Conservation (phyloP, 2,329 filamentous ascomycete genomes). For the Hypoxylon rubiginosum region DNA sequence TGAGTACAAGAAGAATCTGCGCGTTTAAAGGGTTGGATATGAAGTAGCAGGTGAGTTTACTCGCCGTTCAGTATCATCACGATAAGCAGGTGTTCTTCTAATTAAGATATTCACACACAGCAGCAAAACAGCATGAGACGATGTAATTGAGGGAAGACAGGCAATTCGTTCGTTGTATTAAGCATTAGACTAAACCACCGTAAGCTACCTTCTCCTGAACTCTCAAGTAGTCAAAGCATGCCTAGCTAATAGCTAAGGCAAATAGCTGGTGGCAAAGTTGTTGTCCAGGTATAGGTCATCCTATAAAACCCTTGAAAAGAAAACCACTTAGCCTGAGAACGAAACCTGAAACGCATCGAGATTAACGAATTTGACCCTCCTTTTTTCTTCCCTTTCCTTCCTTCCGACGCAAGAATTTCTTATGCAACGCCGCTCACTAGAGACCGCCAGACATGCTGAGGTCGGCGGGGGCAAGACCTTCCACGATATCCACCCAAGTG, state of each 20-base stretch:
- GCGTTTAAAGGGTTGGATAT: background rate
- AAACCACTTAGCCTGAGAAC: too few species aligned
- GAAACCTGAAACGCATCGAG: too few species aligned
- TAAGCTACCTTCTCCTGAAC: background rate
- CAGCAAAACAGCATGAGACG: background rate
- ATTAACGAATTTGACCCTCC: too few species aligned
- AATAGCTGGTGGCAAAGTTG: too few species aligned
- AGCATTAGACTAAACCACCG: background rate
- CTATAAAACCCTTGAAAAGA: too few species aligned
- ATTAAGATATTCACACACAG: background rate
- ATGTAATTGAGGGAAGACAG: background rate
- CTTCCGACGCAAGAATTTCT: background rate
- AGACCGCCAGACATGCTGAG: slow-evolving; percentile 18
- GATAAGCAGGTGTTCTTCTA: background rate
- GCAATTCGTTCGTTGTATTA: background rate
- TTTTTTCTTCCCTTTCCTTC: too few species aligned
- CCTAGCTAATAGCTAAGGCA: background rate
- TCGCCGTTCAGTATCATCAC: background rate
- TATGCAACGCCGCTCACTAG: background rate
- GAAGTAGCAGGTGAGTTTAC: background rate
- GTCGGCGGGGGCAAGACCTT: background rate
- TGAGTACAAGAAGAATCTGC: background rate
- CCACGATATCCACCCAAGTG: background rate
- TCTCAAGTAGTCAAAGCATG: background rate
- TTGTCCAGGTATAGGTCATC: too few species aligned